These are phyloP conservation scores for Alternaria angustiovoidea DNA, from an alignment of 2,329 filamentous ascomycete species.

Conservation along the genomic window DNA sequence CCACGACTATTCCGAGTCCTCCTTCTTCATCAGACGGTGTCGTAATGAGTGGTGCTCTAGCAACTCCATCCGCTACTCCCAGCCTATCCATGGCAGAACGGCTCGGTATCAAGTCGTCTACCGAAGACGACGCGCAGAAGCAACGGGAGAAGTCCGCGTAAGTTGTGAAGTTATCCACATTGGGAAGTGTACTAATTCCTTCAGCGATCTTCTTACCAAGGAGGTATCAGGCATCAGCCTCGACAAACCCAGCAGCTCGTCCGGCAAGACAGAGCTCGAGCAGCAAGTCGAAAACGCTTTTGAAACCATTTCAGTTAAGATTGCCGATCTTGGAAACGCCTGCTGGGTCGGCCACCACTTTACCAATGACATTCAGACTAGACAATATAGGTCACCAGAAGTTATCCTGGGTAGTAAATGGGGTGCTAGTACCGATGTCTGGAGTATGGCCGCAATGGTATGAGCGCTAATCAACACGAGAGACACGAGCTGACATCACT, in stretches of 20 bases:
- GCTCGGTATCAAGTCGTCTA: conserved; percentile 60
- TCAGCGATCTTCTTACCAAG: conserved; percentile 84
- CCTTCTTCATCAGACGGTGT: conserved; percentile 52
- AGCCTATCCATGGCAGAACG: conserved; percentile 67
- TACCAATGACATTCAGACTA: conserved; percentile 98
- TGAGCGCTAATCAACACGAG: conserved; percentile 35
- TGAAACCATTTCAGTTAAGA: conserved; percentile 96
- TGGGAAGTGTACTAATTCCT: not conserved
- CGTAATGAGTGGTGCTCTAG: conserved; percentile 66
- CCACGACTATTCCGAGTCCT: conserved; percentile 53
- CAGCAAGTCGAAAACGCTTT: conserved; percentile 66
- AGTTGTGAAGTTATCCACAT: conserved; percentile 46
- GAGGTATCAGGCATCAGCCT: conserved; percentile 96
- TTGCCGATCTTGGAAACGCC: conserved; percentile 96
- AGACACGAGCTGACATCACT: conserved; percentile 17
- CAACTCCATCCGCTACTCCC: conserved; percentile 53
- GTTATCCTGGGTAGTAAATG: conserved; percentile 97
- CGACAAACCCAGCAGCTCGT: conserved; percentile 68
- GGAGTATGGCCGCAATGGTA: conserved; percentile 99
- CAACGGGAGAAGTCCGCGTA: conserved; percentile 94
- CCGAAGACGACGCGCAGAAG: conserved; percentile 70
- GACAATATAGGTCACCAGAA: conserved; percentile 96
- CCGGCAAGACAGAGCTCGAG: conserved; percentile 55
- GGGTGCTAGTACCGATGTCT: conserved; percentile 99
- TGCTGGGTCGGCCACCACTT: conserved; percentile 99